These are phyloP conservation scores for Tetraselmis chui DNA, from an alignment of 139 green algal species.

Conservation along the genomic window DNA sequence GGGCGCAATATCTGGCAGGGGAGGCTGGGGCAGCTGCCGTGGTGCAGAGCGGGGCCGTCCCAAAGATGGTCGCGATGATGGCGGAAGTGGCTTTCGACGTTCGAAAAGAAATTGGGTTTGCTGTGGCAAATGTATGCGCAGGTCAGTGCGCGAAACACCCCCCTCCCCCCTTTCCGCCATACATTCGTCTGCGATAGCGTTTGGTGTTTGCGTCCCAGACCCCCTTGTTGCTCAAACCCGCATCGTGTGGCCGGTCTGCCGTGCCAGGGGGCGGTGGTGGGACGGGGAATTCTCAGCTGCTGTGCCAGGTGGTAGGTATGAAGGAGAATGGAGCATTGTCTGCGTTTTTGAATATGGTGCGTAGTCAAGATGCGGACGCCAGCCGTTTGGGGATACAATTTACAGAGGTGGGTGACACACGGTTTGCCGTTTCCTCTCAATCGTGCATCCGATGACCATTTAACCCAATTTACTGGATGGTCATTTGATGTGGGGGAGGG, in stretches of 20 bases:
- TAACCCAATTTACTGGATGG: too few relatives aligned
- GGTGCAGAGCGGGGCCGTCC: neutral
- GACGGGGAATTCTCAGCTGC: neutral
- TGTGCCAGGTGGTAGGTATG: neutral
- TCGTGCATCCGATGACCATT: too few relatives aligned
- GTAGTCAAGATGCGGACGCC: conserved; percentile 34
- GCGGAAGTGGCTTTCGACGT: conserved; percentile 36
- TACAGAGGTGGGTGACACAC: conserved; percentile 10
- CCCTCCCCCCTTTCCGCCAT: neutral
- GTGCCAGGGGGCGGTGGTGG: neutral
- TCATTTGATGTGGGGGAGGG: too few relatives aligned
- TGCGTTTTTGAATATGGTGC: conserved; percentile 29
- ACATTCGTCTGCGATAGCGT: too few relatives aligned
- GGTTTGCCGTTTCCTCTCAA: too few relatives aligned
- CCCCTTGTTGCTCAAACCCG: too few relatives aligned
- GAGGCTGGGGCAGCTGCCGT: neutral
- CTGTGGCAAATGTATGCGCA: conserved; percentile 34
- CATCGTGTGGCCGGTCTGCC: too few relatives aligned
- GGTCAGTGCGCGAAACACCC: neutral
- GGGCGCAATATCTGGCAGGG: too few relatives aligned
- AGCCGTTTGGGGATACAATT: conserved; percentile 35
- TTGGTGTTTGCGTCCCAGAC: neutral
- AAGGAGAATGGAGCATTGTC: conserved; percentile 3
- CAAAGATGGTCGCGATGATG: conserved; percentile 25
- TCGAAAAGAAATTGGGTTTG: conserved; percentile 40